These are phyloP conservation scores for Cutaneotrichosporon sp. DNA, from an alignment of 1,284 basidiomycete genomes.

Conservation along the genomic window DNA sequence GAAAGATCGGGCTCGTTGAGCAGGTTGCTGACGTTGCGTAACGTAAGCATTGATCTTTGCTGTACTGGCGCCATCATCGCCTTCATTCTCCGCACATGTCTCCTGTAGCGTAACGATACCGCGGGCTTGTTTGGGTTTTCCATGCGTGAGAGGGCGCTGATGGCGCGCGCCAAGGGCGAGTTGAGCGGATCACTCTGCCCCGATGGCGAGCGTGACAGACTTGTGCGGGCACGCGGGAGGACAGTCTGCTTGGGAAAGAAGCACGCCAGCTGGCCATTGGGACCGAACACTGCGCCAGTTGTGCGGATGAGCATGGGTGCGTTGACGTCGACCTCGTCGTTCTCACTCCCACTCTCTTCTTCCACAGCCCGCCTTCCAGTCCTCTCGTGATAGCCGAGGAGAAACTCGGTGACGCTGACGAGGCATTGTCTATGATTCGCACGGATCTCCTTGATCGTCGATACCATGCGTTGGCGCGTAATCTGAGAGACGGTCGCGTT, in stretches of 20 bases:
- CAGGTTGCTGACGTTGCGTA: slow-evolving; percentile 59
- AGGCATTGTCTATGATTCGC: slow-evolving; percentile 69
- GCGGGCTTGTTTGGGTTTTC: slow-evolving; percentile 31
- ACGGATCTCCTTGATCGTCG: slow-evolving; percentile 66
- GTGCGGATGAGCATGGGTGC: slow-evolving; percentile 41
- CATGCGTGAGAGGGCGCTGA: slow-evolving; percentile 37
- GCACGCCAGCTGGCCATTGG: slow-evolving; percentile 77
- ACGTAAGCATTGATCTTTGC: slow-evolving; percentile 54
- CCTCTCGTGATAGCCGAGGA: slow-evolving; percentile 57
- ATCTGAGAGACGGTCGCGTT: slow-evolving; percentile 72
- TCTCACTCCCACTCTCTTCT: slow-evolving; percentile 33
- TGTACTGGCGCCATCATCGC: slow-evolving; percentile 24
- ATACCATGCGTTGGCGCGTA: slow-evolving; percentile 68
- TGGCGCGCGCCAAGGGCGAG: slow-evolving; percentile 38
- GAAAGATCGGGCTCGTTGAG: slow-evolving; percentile 55
- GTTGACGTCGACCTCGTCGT: slow-evolving; percentile 36
- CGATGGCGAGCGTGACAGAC: slow-evolving; percentile 40
- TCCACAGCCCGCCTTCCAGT: slow-evolving; percentile 38
- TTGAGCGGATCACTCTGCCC: slow-evolving; percentile 16
- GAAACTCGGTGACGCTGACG: slow-evolving; percentile 71
- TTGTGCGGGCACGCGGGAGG: slow-evolving; percentile 31
- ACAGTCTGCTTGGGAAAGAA: slow-evolving; percentile 63
- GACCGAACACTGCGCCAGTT: slow-evolving; percentile 61
- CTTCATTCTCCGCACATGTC: slow-evolving; percentile 13
- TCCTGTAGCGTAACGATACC: slow-evolving; percentile 6